Conservation (phyloP, 2,329 filamentous ascomycete species). For the Monosporascus sp. region DNA sequence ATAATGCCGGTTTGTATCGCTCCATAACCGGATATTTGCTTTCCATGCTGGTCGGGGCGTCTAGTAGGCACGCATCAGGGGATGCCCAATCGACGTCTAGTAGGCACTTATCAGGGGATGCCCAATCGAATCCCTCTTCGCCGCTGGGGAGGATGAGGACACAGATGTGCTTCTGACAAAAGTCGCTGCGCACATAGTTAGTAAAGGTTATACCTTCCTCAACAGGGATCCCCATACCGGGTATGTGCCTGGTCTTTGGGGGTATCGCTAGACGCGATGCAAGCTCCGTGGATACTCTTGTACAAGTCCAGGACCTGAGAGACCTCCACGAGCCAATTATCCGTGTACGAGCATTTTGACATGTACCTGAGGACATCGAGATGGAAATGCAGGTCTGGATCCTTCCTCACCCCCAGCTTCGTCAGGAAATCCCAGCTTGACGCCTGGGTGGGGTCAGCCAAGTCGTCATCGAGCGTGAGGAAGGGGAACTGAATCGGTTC, state of each 20-base stretch:
- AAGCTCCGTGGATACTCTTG: not conserved
- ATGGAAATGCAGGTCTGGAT: not conserved
- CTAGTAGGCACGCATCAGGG: not conserved
- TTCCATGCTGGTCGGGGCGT: not conserved
- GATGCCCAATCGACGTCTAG: not conserved
- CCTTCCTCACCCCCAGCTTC: not conserved
- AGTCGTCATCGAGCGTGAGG: not conserved
- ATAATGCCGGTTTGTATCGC: not conserved
- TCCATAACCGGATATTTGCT: not conserved
- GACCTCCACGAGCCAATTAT: not conserved
- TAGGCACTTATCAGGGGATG: not conserved
- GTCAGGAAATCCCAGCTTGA: not conserved
- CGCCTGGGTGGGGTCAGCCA: not conserved
- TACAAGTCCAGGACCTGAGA: not conserved
- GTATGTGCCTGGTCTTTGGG: not conserved
- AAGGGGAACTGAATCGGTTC: conserved; percentile 1
- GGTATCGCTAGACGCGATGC: not conserved
- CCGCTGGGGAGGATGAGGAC: not conserved
- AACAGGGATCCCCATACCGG: not conserved
- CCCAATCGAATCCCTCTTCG: not conserved
- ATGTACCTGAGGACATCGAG: not conserved
- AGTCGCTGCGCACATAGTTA: not conserved
- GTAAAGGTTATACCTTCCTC: not conserved
- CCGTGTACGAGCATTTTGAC: not conserved
- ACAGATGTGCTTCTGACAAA: not conserved